A percentile compares a stretch with the other conserved stretches of the same genome.
phyloP scores from a whole-genome alignment of 345 rosid genomes.

The Turnera subulata region DNA sequence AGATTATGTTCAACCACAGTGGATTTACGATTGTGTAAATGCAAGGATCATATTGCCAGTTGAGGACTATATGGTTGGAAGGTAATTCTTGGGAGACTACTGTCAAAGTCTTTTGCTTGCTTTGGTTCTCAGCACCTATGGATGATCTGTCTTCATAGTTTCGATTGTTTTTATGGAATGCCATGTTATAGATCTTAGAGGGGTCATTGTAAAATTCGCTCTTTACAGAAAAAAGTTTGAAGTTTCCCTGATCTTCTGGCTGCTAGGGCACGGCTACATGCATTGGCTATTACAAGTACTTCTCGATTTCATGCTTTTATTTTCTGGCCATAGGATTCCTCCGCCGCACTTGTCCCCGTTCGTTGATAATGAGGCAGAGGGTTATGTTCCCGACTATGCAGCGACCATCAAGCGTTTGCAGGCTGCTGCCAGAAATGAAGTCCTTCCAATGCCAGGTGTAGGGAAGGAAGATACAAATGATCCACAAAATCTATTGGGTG shows the following conservation, averaged over 20 bases:
- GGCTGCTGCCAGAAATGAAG: slow-evolving; percentile 73
- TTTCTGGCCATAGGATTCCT: slow-evolving; percentile 46
- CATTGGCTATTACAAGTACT: no score
- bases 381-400: slow-evolving; percentile 88
- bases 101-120: no score
- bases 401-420: slow-evolving; percentile 66
- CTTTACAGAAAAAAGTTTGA: no score
- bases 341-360: slow-evolving; percentile 92
- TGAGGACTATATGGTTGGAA: slow-evolving; percentile 29
- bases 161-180: no score
- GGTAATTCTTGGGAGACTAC: not conserved
- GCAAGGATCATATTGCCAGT: slow-evolving; percentile 70
- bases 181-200: no score
- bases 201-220: no score
- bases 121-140: no score
- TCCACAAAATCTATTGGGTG: slow-evolving; percentile 66
- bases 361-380: slow-evolving; percentile 85
- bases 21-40: slow-evolving; percentile 84
- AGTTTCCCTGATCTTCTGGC: no score
- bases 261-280: no score
- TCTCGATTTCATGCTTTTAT: not conserved
- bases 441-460: slow-evolving; percentile 81
- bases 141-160: no score
- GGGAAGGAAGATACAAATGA: slow-evolving; percentile 70
- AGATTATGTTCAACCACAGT: slow-evolving; percentile 91